phyloP scores from a whole-genome alignment of 1,139 yeast species.

The Candida dubliniensis region DNA sequence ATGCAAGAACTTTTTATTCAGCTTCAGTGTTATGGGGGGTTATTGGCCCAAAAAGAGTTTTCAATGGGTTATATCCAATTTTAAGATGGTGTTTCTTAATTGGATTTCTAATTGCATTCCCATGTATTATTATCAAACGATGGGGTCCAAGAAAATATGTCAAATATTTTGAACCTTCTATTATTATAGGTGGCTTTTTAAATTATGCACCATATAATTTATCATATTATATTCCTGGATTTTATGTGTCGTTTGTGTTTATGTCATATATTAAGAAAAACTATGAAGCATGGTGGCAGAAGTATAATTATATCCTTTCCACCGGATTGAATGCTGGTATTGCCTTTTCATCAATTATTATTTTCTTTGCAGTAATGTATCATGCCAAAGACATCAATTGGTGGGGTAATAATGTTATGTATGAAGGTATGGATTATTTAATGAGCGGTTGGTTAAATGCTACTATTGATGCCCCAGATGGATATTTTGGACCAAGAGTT shows the following conservation, averaged over 20 bases:
- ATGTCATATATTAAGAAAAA: constrained; percentile 47
- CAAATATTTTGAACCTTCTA: constrained; percentile 42
- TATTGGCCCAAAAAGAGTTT: constrained; percentile 62
- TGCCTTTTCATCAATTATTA: constrained; percentile 49
- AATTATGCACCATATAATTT: constrained; percentile 51
- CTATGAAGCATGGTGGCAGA: constrained; percentile 54
- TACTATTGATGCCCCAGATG: constrained; percentile 30
- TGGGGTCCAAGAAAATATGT: constrained; percentile 31
- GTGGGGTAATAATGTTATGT: constrained; percentile 58
- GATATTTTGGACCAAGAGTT: constrained; percentile 47
- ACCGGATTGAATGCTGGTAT: constrained; percentile 57
- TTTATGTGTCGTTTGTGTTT: constrained; percentile 40
- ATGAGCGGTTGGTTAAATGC: constrained; percentile 23
- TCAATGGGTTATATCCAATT: constrained; percentile 47
- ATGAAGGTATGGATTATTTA: constrained; percentile 43
- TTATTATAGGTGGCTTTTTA: constrained; percentile 40
- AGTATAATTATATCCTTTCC: constrained; percentile 54
- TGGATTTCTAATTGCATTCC: constrained; percentile 49
- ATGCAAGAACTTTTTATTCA: constrained; percentile 46
- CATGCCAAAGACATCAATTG: constrained; percentile 40
- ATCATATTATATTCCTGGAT: constrained; percentile 45
- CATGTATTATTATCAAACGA: constrained; percentile 41
- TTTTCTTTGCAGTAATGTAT: constrained; percentile 54
- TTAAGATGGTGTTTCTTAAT: constrained; percentile 54
- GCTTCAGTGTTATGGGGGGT: constrained; percentile 68